Evolutionary conservation across 140 eudicot genomes (phyloP).

Genomic region (Stevia rebaudiana): DNA sequence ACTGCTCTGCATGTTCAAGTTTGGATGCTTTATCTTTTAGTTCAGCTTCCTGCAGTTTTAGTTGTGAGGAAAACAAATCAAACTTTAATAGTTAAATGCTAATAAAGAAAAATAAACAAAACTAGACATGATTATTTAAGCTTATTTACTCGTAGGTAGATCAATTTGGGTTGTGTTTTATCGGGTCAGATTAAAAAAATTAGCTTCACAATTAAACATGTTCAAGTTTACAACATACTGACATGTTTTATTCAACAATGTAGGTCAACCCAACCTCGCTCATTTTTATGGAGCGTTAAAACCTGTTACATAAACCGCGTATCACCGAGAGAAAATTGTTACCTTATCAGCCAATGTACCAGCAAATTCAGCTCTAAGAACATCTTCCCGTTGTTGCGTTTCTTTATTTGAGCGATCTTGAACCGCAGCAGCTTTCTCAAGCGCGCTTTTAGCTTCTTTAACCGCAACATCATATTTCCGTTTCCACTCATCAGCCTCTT

Average conservation of each 20-base stretch:
- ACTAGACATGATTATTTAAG: background rate
- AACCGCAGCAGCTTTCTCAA: conserved; percentile 84
- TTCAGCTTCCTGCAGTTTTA: conserved; percentile 66
- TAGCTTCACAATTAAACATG: background rate
- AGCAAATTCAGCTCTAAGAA: conserved; percentile 68
- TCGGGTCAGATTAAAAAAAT: background rate
- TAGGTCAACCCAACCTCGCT: background rate
- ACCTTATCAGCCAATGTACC: conserved; percentile 76
- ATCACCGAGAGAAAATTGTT: background rate
- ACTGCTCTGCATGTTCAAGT: conserved; percentile 88
- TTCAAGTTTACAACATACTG: background rate
- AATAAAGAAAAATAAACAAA: background rate
- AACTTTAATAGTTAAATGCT: background rate
- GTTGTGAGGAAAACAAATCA: background rate
- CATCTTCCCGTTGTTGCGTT: conserved; percentile 75
- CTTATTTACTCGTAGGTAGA: background rate
- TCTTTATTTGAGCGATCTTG: conserved; percentile 71
- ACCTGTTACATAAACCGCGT: background rate
- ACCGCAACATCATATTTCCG: conserved; percentile 86
- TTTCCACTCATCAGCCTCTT: conserved; percentile 95
- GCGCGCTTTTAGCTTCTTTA: conserved; percentile 76
- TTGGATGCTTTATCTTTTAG: conserved; percentile 60
- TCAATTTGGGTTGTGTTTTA: background rate
- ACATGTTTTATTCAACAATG: background rate
- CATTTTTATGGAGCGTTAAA: background rate